Evolutionary conservation across 192 early-diverging fungal species (phyloP), one percentile per base, ranked within the genome.

Genomic region (Backusella tuberculispora): DNA sequence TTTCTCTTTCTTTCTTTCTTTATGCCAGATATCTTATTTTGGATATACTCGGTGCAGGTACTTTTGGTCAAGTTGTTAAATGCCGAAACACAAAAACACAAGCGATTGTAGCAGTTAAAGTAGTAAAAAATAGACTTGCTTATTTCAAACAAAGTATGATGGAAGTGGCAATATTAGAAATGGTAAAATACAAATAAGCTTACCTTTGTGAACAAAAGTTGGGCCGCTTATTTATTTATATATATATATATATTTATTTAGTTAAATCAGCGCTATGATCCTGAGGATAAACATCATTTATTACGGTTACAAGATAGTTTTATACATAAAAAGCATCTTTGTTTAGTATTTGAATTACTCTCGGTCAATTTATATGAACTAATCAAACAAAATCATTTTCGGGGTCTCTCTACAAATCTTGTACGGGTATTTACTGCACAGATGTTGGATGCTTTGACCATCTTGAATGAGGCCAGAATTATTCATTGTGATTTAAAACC

Each of bases 401-500:
- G 95, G 40, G 98, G 98, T 17, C 83, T 99, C 44, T 94, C 93
- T 65, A 95, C 95, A 17, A 98, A 96, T 80, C 88, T 98, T 1
- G 94, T 99, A 7, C 89, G 95, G 3, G 92, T 98, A 14, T 93
- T 99, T 81, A 91, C 96, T 4, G 86, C 92, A 14, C 98, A 99
- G 81, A 93, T 99, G 29, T 83, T 99, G 70, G 96, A 98, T 80
- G 88, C 95, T 6, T 85, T 99, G 76, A 91, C 89, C 19, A 87
- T 98, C 12, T 79, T 99, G 24, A 93, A 90, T 80, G 89, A 92
- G 80, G 95, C 95, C 0, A 85, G 91, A 34, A 93, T 98, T 40
- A 98, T 99, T 63, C 98, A 99, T 81, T 97, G 96, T 68, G 98
- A 99, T 86, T 88, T 99, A 68, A 99, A 99, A 80, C 97, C 98